These are phyloP conservation scores for Plasmopara viticola DNA, from an alignment of 352 stramenopile genomes.

Conservation along the genomic window DNA sequence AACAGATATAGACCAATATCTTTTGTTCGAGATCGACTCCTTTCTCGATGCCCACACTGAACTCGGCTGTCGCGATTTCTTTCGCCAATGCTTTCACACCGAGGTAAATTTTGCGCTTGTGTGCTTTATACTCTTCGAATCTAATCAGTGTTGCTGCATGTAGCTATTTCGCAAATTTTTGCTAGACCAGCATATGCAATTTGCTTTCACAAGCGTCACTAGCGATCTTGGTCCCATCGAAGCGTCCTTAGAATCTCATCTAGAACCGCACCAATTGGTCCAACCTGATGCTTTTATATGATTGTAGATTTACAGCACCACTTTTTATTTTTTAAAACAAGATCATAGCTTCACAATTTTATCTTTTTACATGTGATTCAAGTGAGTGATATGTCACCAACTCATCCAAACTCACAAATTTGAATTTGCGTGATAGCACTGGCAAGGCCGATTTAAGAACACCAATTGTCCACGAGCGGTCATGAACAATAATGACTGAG, in stretches of 20 bases:
- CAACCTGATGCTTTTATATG: conserved; percentile 19
- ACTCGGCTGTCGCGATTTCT: conserved; percentile 71
- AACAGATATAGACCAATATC: conserved; percentile 18
- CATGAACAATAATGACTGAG: conserved; percentile 80
- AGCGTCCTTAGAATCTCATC: neutral
- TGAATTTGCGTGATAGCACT: conserved; percentile 40
- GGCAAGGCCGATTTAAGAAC: conserved; percentile 59
- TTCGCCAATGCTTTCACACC: conserved; percentile 68
- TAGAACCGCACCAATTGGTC: conserved; percentile 4
- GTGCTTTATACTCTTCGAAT: conserved; percentile 1
- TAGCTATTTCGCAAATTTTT: conserved; percentile 59
- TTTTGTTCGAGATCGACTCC: conserved; percentile 58
- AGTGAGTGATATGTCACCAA: conserved; percentile 27
- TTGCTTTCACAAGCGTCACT: conserved; percentile 13
- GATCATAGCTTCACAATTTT: conserved; percentile 4
- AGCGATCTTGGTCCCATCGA: conserved; percentile 5
- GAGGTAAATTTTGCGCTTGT: conserved; percentile 29
- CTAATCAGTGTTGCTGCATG: conserved; percentile 1
- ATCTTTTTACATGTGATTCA: conserved; percentile 17
- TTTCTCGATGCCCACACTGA: conserved; percentile 60
- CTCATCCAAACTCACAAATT: conserved; percentile 68
- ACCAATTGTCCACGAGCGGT: conserved; percentile 72
- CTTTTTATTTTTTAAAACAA: conserved; percentile 1
- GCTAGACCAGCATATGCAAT: conserved; percentile 41
- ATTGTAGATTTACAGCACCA: neutral